Evolutionary conservation across 306 rosid species (phyloP), one percentile per base, ranked within the genome.

Genomic region (Vachellia pachyceras): DNA sequence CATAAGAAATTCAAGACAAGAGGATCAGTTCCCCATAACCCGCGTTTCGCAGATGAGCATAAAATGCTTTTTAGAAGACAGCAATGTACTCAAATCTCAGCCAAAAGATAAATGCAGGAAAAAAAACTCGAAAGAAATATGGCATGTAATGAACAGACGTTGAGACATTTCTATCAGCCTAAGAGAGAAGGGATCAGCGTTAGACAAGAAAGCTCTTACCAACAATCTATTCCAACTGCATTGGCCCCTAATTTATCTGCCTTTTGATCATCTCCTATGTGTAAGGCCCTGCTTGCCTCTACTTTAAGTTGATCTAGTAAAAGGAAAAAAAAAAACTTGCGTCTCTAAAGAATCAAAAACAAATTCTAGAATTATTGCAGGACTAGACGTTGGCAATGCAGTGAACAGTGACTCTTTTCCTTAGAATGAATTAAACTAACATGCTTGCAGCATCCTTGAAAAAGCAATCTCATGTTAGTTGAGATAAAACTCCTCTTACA

Each of bases 21-120:
- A n/a, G n/a, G n/a, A 69, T 95, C 97, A 42, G 67, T 65, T n/a
- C 98, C 98, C 98, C 92, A 95, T 81, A 95, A 83, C 96, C 99
- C 93, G 33, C 2, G 33, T 29, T 29, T 29, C 33, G 33, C 33
- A 29, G 33, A 29, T 29, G 33, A 29, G 33, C 33, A 29, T 29
- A 29, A 29, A 29, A 29, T 29, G 66, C 37, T 71, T 36, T 35
- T 14, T 44, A 72, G 37, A 37, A 78, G 29, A 49, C 15, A 73
- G 20, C 6, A 42, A 35, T 18, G 22, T 50, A 25, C 33, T 47
- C 37, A 80, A 11, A 55, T 81, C 46, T 40, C 55, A 82, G 23
- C 37, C n/a, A 39, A 63, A 12, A 45, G 6, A 54, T 37, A 8
- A 55, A 20, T 74, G 14, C 44, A 47, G 20, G 15, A 11, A 29